These are phyloP conservation scores for Tolypocladium album DNA, from an alignment of 2,329 filamentous ascomycete species.

Conservation along the genomic window DNA sequence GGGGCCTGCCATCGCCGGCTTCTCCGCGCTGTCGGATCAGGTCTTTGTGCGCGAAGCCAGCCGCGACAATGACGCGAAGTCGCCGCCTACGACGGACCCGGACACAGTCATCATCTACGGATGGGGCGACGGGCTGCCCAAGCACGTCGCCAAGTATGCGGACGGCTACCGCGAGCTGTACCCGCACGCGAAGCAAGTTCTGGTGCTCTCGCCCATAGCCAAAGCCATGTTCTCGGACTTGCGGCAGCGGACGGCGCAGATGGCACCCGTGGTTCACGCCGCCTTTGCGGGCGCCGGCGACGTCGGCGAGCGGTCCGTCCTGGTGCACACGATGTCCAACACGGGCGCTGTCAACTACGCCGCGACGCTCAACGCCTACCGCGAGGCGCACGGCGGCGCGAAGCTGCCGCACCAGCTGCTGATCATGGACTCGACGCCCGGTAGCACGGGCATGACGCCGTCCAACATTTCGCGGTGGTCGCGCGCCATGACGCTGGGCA, in stretches of 20 bases:
- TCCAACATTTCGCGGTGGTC: slow-evolving; percentile 39
- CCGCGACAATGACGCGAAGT: slow-evolving; percentile 15
- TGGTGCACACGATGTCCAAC: slow-evolving; percentile 47
- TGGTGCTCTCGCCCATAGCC: slow-evolving; percentile 38
- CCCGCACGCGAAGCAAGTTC: slow-evolving; percentile 37
- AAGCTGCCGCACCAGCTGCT: slow-evolving; percentile 36
- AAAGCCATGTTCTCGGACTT: slow-evolving; percentile 33
- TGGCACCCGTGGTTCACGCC: slow-evolving; percentile 33
- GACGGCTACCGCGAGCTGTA: slow-evolving; percentile 39
- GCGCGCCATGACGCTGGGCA: slow-evolving; percentile 40
- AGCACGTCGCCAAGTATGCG: slow-evolving; percentile 45
- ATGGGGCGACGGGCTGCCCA: slow-evolving; percentile 46
- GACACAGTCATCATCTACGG: slow-evolving; percentile 41
- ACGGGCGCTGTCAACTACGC: slow-evolving; percentile 44
- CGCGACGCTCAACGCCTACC: slow-evolving; percentile 36
- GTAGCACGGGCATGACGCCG: slow-evolving; percentile 28
- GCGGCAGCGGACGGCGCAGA: slow-evolving; percentile 28
- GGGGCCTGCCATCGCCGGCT: slow-evolving; percentile 26
- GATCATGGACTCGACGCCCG: slow-evolving; percentile 43
- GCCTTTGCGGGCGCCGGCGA: slow-evolving; percentile 16
- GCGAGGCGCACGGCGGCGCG: slow-evolving; percentile 18
- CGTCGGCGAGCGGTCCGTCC: slow-evolving; percentile 17
- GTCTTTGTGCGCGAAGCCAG: slow-evolving; percentile 28
- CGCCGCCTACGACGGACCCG: slow-evolving; percentile 19
- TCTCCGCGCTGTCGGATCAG: slow-evolving; percentile 34